Percentiles rank a stretch among this genome's conserved stretches.
Conservation (phyloP, 176 grass and related monocot species). For the Rhipidocladum racemiflorum region DNA sequence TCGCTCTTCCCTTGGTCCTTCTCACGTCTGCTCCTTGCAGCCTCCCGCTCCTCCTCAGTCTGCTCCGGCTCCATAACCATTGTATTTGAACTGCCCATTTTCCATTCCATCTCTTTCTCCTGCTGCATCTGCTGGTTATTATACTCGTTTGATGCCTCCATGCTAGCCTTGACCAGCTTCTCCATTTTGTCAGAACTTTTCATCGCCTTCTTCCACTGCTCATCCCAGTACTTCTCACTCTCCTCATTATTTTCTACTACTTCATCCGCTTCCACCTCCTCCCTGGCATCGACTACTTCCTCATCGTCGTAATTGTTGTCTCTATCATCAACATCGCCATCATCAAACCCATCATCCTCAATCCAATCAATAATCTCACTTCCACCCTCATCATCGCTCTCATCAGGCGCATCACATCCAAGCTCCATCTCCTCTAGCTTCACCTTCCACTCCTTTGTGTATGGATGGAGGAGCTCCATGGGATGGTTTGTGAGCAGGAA, state of each 20-base stretch:
- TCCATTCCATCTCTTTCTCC: constrained; percentile 32
- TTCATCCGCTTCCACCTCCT: constrained; percentile 27
- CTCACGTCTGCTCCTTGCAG: constrained; percentile 1
- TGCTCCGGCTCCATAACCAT: constrained; percentile 36
- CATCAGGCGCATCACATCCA: constrained; percentile 86
- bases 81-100: constrained; percentile 14
- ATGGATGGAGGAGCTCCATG: constrained; percentile 79
- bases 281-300: constrained; percentile 30
- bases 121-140: constrained; percentile 42
- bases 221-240: constrained; percentile 64
- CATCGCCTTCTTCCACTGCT: constrained; percentile 69
- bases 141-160: constrained; percentile 40
- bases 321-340: constrained; percentile 32
- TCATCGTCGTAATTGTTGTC: constrained; percentile 40
- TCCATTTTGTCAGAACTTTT: constrained; percentile 82
- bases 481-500: constrained; percentile 89
- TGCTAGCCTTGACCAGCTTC: constrained; percentile 65
- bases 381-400: constrained; percentile 49
- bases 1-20: constrained; percentile 28
- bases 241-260: constrained; percentile 39
- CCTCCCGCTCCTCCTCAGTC: constrained; percentile 36
- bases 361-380: constrained; percentile 47
- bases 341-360: constrained; percentile 51
- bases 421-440: constrained; percentile 94
- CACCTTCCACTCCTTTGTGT: constrained; percentile 93